Evolutionary conservation across 2,329 filamentous ascomycete genomes (phyloP).

Genomic region (Sporothrix brasiliensis): DNA sequence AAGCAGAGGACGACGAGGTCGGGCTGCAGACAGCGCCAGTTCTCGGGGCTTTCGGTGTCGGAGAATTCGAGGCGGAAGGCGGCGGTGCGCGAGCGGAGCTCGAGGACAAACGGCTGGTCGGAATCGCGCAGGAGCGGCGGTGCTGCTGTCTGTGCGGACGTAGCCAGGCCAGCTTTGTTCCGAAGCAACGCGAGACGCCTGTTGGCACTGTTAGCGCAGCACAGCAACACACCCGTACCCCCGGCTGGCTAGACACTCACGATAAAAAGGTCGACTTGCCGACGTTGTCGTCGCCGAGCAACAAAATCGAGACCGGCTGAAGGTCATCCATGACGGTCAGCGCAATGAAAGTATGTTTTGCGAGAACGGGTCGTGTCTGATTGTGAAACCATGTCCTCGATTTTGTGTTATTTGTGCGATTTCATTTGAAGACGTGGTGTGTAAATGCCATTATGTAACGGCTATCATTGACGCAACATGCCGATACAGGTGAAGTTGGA

Average conservation of each 20-base stretch:
- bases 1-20: constrained; percentile 64
- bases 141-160: constrained; percentile 45
- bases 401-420: background rate
- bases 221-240: constrained; percentile 31
- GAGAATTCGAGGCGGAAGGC: constrained; percentile 61
- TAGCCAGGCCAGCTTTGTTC: constrained; percentile 34
- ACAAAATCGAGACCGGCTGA: constrained; percentile 49
- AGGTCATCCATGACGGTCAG: constrained; percentile 27
- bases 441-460: constrained; percentile 18
- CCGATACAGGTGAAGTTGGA: background rate
- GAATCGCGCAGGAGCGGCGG: constrained; percentile 58
- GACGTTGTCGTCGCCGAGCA: constrained; percentile 62
- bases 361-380: no score
- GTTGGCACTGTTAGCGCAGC: constrained; percentile 4
- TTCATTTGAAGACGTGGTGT: background rate
- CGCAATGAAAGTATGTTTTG: background rate
- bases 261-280: constrained; percentile 66
- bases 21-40: constrained; percentile 61
- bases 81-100: constrained; percentile 52
- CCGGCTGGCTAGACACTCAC: constrained; percentile 48
- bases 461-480: background rate
- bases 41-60: constrained; percentile 61
- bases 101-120: constrained; percentile 64
- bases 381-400: background rate
- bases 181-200: constrained; percentile 58